phyloP scores from a whole-genome alignment of 371 early-diverging fungal genomes.

The Mucor circinelloides region DNA sequence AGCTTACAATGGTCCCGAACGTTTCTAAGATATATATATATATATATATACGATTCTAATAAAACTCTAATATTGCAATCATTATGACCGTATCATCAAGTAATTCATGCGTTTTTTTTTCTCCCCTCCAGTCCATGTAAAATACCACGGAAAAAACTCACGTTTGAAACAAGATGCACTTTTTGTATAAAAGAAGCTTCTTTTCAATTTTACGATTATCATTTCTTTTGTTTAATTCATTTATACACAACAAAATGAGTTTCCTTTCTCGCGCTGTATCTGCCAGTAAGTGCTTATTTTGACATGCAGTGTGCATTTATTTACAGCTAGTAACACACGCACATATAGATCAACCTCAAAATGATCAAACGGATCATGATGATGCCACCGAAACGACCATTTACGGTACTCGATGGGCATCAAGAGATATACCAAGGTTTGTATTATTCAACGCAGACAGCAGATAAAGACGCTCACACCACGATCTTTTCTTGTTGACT shows the following conservation, averaged over 20 bases:
- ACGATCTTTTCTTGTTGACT: not conserved
- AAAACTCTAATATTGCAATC: too few relatives aligned
- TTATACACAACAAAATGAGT: conserved; percentile 21
- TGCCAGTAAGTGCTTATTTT: conserved; percentile 13
- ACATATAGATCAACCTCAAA: not conserved
- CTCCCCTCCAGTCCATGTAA: not conserved
- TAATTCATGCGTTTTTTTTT: not conserved
- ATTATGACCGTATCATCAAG: not conserved
- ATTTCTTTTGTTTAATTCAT: not conserved
- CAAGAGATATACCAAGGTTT: conserved; percentile 46
- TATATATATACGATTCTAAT: too few relatives aligned
- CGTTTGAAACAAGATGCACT: not conserved
- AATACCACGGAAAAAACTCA: not conserved
- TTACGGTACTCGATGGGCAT: conserved; percentile 51
- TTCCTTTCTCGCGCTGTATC: conserved; percentile 34
- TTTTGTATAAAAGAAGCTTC: not conserved
- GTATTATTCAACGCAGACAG: not conserved
- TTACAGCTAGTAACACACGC: not conserved
- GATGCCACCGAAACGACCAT: conserved; percentile 29
- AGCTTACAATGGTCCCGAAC: conserved; percentile 19
- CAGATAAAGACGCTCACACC: not conserved
- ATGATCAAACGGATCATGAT: not conserved
- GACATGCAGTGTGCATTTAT: not conserved
- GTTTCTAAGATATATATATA: not conserved
- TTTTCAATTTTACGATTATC: not conserved